Conservation (phyloP, 2,329 filamentous ascomycete genomes). For the Cercospora brassicicola region DNA sequence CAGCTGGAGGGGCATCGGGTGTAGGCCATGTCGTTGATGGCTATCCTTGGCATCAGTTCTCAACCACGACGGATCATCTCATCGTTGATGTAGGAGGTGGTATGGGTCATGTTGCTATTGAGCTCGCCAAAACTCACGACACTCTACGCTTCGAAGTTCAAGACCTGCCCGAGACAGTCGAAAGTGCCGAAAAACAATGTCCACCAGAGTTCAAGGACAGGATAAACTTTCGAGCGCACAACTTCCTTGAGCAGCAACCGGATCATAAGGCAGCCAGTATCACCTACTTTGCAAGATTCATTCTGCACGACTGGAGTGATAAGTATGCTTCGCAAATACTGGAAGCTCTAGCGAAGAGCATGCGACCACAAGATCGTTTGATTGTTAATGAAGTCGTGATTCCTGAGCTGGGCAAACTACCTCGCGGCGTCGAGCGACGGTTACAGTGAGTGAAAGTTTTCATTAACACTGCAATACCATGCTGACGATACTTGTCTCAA, state of each 20-base stretch:
- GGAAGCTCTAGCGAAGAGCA: not conserved
- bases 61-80: not conserved
- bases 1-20: not conserved
- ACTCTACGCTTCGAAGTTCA: not conserved
- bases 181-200: not conserved
- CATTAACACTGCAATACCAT: not conserved
- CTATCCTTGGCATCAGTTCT: not conserved
- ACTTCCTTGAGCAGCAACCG: not conserved
- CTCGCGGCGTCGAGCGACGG: not conserved
- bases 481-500: not conserved
- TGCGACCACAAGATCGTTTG: not conserved
- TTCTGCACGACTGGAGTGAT: conserved; percentile 13
- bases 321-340: conserved; percentile 12
- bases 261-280: not conserved
- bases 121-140: not conserved
- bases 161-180: not conserved
- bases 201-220: not conserved
- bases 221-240: not conserved
- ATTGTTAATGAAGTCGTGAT: not conserved
- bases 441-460: not conserved
- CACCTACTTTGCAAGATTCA: not conserved
- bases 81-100: not conserved
- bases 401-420: not conserved
- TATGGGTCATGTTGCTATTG: not conserved
- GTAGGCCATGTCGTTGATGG: not conserved